These are phyloP conservation scores for Colletotrichum sp. DNA, from an alignment of 2,329 filamentous ascomycete genomes.

Conservation along the genomic window DNA sequence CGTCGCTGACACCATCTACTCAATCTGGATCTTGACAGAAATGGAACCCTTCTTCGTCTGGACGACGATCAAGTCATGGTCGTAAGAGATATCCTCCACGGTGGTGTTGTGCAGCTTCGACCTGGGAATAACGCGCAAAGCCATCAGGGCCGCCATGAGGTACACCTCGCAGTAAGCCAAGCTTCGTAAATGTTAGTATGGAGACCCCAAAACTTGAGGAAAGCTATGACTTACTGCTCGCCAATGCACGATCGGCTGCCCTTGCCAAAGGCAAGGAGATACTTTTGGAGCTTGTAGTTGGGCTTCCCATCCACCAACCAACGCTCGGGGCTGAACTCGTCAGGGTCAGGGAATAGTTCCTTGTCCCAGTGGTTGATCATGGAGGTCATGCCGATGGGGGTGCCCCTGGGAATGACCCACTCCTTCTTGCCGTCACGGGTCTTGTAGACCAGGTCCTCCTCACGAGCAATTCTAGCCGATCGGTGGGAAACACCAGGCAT, in stretches of 20 bases:
- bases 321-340: slow-evolving; percentile 26
- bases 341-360: slow-evolving; percentile 20
- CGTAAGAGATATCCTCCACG: slow-evolving; percentile 31
- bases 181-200: slow-evolving; percentile 17
- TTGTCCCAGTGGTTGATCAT: slow-evolving; percentile 25
- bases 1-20: not conserved
- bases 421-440: slow-evolving; percentile 23
- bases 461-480: slow-evolving; percentile 22
- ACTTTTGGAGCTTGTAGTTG: slow-evolving; percentile 19
- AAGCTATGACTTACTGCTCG: slow-evolving; percentile 22
- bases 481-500: slow-evolving; percentile 24
- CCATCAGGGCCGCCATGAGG: slow-evolving; percentile 27
- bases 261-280: slow-evolving; percentile 24
- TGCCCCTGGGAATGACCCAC: slow-evolving; percentile 24
- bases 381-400: slow-evolving; percentile 25
- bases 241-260: slow-evolving; percentile 24
- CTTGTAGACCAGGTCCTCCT: slow-evolving; percentile 26
- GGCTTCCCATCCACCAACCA: slow-evolving; percentile 24
- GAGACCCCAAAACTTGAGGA: not conserved
- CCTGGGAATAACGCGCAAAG: slow-evolving; percentile 31
- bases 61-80: slow-evolving; percentile 30
- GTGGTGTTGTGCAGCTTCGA: slow-evolving; percentile 32
- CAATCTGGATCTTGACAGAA: slow-evolving; percentile 12
- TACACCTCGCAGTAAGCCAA: slow-evolving; percentile 35
- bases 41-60: slow-evolving; percentile 22